Evolutionary conservation across 345 rosid species (phyloP).

Genomic region (Ceriops zippeliana): DNA sequence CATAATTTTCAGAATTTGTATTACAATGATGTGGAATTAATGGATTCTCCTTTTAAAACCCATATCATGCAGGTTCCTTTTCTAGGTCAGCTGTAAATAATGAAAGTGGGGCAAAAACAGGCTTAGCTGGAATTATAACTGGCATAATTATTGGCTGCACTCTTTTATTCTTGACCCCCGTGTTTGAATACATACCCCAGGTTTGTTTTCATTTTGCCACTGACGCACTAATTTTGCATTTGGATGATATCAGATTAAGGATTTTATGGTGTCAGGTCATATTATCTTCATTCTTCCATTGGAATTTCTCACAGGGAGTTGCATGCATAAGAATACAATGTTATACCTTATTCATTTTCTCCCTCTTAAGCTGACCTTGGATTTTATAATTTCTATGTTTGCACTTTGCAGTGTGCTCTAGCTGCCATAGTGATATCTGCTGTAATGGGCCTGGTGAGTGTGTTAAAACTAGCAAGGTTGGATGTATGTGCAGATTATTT

Average conservation of each 20-base stretch:
- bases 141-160: constrained; percentile 83
- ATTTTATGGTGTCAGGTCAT: too few species aligned
- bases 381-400: constrained; percentile 18
- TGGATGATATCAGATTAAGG: background rate
- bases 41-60: constrained; percentile 11
- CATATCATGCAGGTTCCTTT: constrained; percentile 70
- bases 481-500: background rate
- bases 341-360: background rate
- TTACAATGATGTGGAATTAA: background rate
- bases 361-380: constrained; percentile 20
- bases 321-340: background rate
- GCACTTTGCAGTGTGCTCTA: constrained; percentile 70
- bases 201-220: constrained; percentile 36
- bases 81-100: constrained; percentile 98
- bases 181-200: constrained; percentile 89
- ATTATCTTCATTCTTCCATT: too few species aligned
- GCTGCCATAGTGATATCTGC: constrained; percentile 97
- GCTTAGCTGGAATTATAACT: constrained; percentile 75
- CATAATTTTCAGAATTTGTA: background rate
- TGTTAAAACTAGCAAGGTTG: background rate
- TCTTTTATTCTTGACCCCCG: constrained; percentile 76
- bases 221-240: background rate
- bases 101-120: constrained; percentile 94
- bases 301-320: background rate
- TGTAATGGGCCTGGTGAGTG: constrained; percentile 86